Evolutionary conservation across 2,329 filamentous ascomycete genomes (phyloP), one percentile per base, ranked within the genome.

Genomic region (Ceratocystis colombiana): DNA sequence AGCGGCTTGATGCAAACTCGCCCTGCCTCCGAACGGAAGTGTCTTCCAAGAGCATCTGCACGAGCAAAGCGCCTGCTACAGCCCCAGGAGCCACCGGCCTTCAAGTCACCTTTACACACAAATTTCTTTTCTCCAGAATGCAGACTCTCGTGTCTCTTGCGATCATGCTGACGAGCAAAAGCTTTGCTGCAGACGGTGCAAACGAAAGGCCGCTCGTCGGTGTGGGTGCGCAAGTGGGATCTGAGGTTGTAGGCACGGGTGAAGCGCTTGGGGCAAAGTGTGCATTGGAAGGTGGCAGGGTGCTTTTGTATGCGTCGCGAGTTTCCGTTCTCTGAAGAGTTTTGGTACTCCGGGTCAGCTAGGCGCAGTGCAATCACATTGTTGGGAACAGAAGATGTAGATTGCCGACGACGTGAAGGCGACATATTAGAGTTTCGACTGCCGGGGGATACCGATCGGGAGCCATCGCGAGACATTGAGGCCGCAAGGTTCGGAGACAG

Each of bases 81-180:
- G 22, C 94, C 94, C 94, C 94, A 99, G 70, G 88, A 85, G 4
- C 87, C 87, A 61, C 87, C 86, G 1, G 85, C 85, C 70, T 93
- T 92, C 62, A 99, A 84, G 67, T 92, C 89, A 64, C 94, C 94
- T 71, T 90, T 91, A 77, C 94, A 99, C 6, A 97, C 89, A 74
- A 97, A 99, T 73, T 96, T 97, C 84, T 97, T 99, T 78, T 99
- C 94, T 53, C 94, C 94, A 0, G 90, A 95, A 73, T 99, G 94
- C 53, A 99, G 79, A 48, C 93, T 92, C 77, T 99, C 94, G 75
- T 99, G 94, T 48, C 94, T 88, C 77, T 99, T 99, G 59, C 94
- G 88, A 74, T 99, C 94, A 73, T 99, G 94, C 73, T 99, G 94
- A 30, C 94, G 88, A 5, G 94, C 94, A 77, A 99, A 99, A 0